Evolutionary conservation across 495 filamentous ascomycete species (phyloP), one percentile per base, ranked within the genome.

Genomic region (Parathielavia appendiculata): DNA sequence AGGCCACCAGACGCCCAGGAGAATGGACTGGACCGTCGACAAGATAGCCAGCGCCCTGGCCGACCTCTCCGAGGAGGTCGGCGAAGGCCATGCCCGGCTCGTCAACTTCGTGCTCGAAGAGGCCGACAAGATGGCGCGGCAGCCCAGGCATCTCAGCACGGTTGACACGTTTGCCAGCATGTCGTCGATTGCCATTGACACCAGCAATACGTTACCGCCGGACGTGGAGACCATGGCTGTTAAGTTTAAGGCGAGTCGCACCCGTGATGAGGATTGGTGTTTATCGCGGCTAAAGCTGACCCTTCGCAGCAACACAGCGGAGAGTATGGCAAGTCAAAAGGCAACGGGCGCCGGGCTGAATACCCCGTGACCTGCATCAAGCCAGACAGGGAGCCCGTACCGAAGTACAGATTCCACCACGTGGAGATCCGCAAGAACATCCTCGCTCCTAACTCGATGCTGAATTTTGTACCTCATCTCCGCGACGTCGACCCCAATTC

Each of bases 371-470:
- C 65, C 22, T 67, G 68, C 58, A 73, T 79, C 57, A 72, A 71
- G 51, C 71, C 73, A 8, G 64, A 74, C 51, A 69, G 63, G 44
- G 72, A 72, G 13, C 63, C 64, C 6, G 73, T 75, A 4, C 76
- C 76, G 19, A 55, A 62, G 9, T 79, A 79, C 55, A 58, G 71
- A 23, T 78, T 77, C 49, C 76, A 78, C 47, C 75, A 77, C 58
- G 73, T 77, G n/a, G 75, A 78, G 57, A 73, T 79, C n/a, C 68
- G 59, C 57, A 78, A 75, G 41, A 78, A 78, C 44, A 74, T 79
- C 14, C 71, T 77, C 32, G 72, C 75, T 1, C 73, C 76, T 0
- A 75, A 79, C 61, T 76, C 76, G 14, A 74, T 74, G 69, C 73
- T 78, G 40, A 76, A 69, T 36, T 79, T 76, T 54, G 72, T 77